These are phyloP conservation scores for Ophiostoma novo-ulmi DNA, from an alignment of 2,329 filamentous ascomycete species.

Conservation along the genomic window DNA sequence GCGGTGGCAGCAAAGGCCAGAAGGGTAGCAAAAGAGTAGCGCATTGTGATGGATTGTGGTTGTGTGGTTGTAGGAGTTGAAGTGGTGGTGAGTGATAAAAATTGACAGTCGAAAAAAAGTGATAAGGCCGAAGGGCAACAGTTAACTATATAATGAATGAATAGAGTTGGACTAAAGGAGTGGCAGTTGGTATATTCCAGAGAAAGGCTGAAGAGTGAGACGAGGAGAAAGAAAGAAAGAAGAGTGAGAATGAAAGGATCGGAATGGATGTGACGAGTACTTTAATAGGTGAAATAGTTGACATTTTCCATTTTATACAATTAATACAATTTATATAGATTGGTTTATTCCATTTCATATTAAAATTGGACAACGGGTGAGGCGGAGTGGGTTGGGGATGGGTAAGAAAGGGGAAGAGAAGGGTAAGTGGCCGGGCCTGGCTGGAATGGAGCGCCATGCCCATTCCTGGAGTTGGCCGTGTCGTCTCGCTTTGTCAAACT, in stretches of 20 bases:
- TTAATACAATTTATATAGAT: background rate
- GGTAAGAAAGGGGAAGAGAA: background rate
- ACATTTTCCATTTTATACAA: background rate
- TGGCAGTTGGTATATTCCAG: conserved; percentile 5
- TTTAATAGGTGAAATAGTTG: background rate
- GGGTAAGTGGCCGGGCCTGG: background rate
- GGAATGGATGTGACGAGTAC: background rate
- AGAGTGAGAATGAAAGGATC: background rate
- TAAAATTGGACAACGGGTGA: conserved; percentile 2
- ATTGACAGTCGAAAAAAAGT: background rate
- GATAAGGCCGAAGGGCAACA: background rate
- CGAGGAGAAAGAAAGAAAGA: conserved; percentile 9
- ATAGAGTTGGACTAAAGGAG: conserved; percentile 11
- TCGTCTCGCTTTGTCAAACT: too few relatives aligned
- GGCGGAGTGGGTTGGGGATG: background rate
- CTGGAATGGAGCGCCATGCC: conserved; percentile 1
- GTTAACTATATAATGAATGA: background rate
- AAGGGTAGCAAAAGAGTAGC: conserved; percentile 46
- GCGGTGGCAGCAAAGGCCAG: conserved; percentile 49
- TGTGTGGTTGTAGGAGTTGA: background rate
- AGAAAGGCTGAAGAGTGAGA: conserved; percentile 19
- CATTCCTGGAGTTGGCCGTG: background rate
- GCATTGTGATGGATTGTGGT: conserved; percentile 43
- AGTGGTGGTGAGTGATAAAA: background rate
- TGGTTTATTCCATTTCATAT: background rate